These are phyloP conservation scores for Sugiyamaella sp. DNA, from an alignment of 1,139 yeast genomes.

Conservation along the genomic window DNA sequence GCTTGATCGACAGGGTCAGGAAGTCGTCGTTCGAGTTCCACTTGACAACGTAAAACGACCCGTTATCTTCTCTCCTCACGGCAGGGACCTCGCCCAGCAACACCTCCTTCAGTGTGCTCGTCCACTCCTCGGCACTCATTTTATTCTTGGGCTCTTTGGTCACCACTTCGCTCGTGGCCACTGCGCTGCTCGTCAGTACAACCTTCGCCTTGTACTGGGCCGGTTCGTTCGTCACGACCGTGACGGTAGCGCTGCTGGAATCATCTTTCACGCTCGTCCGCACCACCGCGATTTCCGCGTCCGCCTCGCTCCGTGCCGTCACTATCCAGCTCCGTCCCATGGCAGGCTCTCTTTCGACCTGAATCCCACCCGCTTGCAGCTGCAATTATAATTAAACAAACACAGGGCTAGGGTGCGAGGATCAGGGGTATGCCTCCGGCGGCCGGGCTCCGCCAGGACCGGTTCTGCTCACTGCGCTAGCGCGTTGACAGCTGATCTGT, in stretches of 20 bases:
- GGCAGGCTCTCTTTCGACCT: neutral
- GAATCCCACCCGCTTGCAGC: no score
- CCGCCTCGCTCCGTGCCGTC: neutral
- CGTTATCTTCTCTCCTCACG: neutral
- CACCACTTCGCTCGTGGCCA: neutral
- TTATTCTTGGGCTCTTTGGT: conserved; percentile 16
- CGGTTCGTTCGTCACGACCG: conserved; percentile 12
- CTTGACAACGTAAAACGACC: conserved; percentile 9
- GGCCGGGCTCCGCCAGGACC: no score
- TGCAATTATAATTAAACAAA: no score
- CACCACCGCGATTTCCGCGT: conserved; percentile 3
- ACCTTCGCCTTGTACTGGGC: conserved; percentile 7
- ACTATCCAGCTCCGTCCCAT: neutral
- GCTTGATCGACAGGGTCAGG: conserved; percentile 22
- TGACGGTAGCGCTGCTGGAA: neutral
- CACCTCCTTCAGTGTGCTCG: conserved; percentile 17
- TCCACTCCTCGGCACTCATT: conserved; percentile 21
- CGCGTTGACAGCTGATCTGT: no score
- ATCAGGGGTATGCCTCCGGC: no score
- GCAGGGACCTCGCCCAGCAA: conserved; percentile 20
- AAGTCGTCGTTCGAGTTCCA: conserved; percentile 11
- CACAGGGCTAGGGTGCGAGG: no score
- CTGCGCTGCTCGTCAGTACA: neutral
- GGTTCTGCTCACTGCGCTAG: no score
- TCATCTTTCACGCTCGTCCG: neutral